Conservation (phyloP, 352 stramenopile species). For the Phytophthora fragariaefolia region DNA sequence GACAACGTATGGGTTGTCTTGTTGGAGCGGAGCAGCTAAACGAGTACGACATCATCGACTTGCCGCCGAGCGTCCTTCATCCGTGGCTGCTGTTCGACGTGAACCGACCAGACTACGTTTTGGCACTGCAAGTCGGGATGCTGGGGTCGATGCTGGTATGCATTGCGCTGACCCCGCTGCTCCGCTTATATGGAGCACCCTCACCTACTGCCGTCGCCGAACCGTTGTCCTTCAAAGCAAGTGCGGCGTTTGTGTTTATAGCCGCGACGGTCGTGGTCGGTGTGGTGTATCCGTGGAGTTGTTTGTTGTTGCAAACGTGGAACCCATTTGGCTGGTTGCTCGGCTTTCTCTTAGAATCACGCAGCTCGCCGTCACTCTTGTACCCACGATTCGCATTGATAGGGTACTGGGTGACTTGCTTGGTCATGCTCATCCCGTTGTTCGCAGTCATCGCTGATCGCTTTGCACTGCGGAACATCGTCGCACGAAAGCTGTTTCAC, state of each 20-base stretch:
- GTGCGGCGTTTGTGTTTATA: slow-evolving; percentile 33
- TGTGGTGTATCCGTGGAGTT: slow-evolving; percentile 64
- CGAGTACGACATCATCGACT: slow-evolving; percentile 25
- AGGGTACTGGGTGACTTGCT: slow-evolving; percentile 56
- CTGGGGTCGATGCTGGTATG: slow-evolving; percentile 50
- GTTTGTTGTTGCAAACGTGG: slow-evolving; percentile 52
- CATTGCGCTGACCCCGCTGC: slow-evolving; percentile 45
- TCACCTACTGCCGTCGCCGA: slow-evolving; percentile 44
- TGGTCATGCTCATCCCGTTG: slow-evolving; percentile 58
- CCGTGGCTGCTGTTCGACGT: slow-evolving; percentile 35
- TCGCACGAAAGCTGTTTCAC: slow-evolving; percentile 81
- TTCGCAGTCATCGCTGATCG: slow-evolving; percentile 43
- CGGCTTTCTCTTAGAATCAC: slow-evolving; percentile 40
- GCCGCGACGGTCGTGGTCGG: slow-evolving; percentile 32
- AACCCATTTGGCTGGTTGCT: slow-evolving; percentile 62
- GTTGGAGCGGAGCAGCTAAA: slow-evolving; percentile 16
- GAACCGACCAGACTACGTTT: slow-evolving; percentile 43
- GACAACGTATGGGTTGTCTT: neutral
- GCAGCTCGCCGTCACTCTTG: slow-evolving; percentile 2
- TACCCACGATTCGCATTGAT: slow-evolving; percentile 42
- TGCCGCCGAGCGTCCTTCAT: neutral
- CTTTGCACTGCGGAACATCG: slow-evolving; percentile 59
- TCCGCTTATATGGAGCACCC: slow-evolving; percentile 43
- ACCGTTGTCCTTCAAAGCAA: slow-evolving; percentile 32
- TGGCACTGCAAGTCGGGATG: slow-evolving; percentile 63